Evolutionary conservation across 768 basidiomycete species (phyloP).

Genomic region (Plicaturopsis crispa): DNA sequence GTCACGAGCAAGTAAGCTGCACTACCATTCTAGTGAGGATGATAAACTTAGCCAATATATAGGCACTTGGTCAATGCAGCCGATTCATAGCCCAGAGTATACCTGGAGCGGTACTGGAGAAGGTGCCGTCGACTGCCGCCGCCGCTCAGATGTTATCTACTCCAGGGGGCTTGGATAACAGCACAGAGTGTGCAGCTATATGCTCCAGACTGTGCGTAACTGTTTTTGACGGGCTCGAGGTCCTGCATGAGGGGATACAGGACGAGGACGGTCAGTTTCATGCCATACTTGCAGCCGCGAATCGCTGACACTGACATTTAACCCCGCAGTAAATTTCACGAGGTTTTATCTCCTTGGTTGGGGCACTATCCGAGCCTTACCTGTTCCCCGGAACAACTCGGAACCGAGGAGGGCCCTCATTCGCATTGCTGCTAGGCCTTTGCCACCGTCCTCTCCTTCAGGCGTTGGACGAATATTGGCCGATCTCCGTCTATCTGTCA

Average conservation of each 20-base stretch:
- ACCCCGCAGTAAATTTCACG: constrained; percentile 53
- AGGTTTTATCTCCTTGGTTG: constrained; percentile 57
- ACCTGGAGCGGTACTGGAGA: constrained; percentile 43
- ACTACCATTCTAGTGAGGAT: constrained; percentile 2
- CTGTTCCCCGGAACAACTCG: too few species aligned
- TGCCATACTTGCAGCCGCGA: not conserved
- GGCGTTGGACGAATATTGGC: constrained; percentile 18
- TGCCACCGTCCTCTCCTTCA: constrained; percentile 2
- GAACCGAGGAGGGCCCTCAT: not conserved
- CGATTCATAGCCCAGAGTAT: constrained; percentile 47
- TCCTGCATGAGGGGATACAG: constrained; percentile 59
- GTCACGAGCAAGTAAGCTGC: constrained; percentile 68
- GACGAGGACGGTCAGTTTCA: constrained; percentile 39
- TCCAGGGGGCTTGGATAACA: not conserved
- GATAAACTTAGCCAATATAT: constrained; percentile 20
- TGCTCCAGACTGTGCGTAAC: constrained; percentile 59
- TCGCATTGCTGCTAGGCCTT: too few species aligned
- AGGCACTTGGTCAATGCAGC: constrained; percentile 79
- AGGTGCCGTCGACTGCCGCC: constrained; percentile 64
- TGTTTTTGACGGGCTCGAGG: constrained; percentile 53
- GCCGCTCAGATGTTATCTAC: constrained; percentile 38
- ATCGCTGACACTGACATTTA: constrained; percentile 1
- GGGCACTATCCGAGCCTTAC: too few species aligned
- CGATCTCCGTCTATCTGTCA: constrained; percentile 33
- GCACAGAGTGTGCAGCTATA: constrained; percentile 56